A percentile compares a stretch with the other conserved stretches of the same genome.
These are phyloP conservation scores for Hemisphaericaspora lyxosophila DNA, from an alignment of 1,139 yeast genomes.

Conservation along the genomic window DNA sequence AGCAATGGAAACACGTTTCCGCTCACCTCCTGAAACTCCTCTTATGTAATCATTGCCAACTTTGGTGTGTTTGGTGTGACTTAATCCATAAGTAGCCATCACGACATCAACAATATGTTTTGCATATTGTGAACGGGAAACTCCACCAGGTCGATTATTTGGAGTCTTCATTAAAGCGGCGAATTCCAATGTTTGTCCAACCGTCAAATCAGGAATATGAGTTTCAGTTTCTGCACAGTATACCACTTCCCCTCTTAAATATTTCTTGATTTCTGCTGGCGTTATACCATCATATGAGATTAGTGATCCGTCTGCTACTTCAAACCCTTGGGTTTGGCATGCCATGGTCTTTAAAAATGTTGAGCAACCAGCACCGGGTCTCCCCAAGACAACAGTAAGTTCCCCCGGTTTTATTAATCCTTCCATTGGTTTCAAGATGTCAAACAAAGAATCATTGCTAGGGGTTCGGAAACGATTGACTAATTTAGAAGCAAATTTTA, in stretches of 20 bases:
- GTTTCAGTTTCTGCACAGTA: slow-evolving; percentile 54
- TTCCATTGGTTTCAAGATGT: slow-evolving; percentile 33
- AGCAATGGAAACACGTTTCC: slow-evolving; percentile 46
- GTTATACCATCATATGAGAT: slow-evolving; percentile 35
- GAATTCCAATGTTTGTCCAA: slow-evolving; percentile 50
- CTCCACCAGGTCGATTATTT: slow-evolving; percentile 34
- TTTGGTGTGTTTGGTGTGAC: slow-evolving; percentile 22
- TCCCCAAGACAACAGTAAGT: slow-evolving; percentile 71
- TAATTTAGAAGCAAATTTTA: slow-evolving; percentile 17
- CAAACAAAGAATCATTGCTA: slow-evolving; percentile 23
- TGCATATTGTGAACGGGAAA: slow-evolving; percentile 39
- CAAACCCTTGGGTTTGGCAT: slow-evolving; percentile 70
- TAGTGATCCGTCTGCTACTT: slow-evolving; percentile 50
- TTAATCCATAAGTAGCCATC: slow-evolving; percentile 21
- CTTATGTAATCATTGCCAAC: slow-evolving; percentile 33
- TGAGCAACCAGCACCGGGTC: slow-evolving; percentile 87
- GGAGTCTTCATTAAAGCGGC: slow-evolving; percentile 45
- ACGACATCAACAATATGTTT: slow-evolving; percentile 24
- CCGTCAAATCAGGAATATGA: slow-evolving; percentile 55
- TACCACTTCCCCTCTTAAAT: slow-evolving; percentile 49
- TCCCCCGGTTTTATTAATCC: slow-evolving; percentile 58
- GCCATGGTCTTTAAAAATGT: slow-evolving; percentile 69
- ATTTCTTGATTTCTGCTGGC: slow-evolving; percentile 25
- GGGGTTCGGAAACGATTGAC: slow-evolving; percentile 28
- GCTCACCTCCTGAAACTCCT: slow-evolving; percentile 47